Conservation (phyloP, 495 filamentous ascomycete species). For the Haplographium delicatum region DNA sequence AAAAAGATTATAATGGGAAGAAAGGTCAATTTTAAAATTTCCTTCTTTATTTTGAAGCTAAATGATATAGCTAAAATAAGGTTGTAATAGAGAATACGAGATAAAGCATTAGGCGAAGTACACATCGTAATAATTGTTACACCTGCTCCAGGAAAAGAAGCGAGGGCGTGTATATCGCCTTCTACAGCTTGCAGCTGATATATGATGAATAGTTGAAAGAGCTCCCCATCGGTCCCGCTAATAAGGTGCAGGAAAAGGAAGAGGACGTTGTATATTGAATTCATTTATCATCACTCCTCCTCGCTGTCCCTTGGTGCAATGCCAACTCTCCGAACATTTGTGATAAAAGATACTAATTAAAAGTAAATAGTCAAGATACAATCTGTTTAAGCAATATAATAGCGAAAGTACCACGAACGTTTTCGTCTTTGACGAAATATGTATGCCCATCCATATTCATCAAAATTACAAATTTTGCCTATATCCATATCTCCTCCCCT, state of each 20-base stretch:
- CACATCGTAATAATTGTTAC: slow-evolving; percentile 11
- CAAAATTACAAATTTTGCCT: no score
- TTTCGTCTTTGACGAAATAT: slow-evolving; percentile 8
- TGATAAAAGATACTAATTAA: no score
- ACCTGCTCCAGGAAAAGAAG: slow-evolving; percentile 11
- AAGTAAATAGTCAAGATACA: slow-evolving; percentile 2
- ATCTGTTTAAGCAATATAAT: slow-evolving; percentile 5
- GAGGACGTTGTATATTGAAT: background rate
- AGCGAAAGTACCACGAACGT: background rate
- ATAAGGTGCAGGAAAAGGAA: slow-evolving; percentile 6
- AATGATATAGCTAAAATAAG: background rate
- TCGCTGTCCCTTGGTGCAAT: background rate
- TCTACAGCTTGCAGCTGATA: background rate
- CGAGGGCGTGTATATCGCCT: slow-evolving; percentile 7
- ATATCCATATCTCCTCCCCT: background rate
- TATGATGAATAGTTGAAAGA: slow-evolving; percentile 1
- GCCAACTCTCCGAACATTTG: no score
- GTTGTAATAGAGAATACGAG: background rate
- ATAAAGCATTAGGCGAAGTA: slow-evolving; percentile 2
- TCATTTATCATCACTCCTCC: background rate
- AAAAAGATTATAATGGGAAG: background rate
- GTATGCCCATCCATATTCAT: background rate
- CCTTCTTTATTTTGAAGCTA: background rate
- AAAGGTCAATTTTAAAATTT: background rate
- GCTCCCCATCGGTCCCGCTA: slow-evolving; percentile 7